Percentiles rank a stretch among this genome's conserved stretches.
Evolutionary conservation across 2,329 filamentous ascomycete genomes (phyloP).

Genomic region (Monosporascus sp.): DNA sequence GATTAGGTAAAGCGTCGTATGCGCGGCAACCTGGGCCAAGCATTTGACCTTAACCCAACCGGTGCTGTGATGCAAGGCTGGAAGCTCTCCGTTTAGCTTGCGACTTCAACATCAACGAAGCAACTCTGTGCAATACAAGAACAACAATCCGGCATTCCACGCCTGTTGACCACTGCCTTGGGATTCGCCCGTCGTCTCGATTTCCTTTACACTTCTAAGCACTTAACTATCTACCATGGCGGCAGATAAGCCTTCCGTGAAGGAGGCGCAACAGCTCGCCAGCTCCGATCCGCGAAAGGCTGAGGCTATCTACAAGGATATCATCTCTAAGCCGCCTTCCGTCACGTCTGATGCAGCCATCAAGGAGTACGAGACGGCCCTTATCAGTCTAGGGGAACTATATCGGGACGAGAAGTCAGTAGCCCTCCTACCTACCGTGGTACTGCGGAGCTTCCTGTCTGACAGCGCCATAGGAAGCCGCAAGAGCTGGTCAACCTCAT

Average conservation of each 20-base stretch:
- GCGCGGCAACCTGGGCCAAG: conserved; percentile 4
- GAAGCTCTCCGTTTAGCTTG: background rate
- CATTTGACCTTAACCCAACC: background rate
- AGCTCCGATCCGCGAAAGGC: conserved; percentile 79
- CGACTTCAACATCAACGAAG: too few species aligned
- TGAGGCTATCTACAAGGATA: conserved; percentile 82
- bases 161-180: too few species aligned
- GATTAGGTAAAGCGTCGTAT: conserved; percentile 6
- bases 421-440: background rate
- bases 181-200: background rate
- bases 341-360: conserved; percentile 78
- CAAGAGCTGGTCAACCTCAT: conserved; percentile 86
- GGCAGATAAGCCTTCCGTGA: conserved; percentile 46
- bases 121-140: too few species aligned
- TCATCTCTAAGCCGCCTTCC: conserved; percentile 79
- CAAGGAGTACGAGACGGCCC: conserved; percentile 83
- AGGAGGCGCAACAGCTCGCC: conserved; percentile 80
- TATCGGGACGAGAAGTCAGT: conserved; percentile 79
- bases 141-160: too few species aligned
- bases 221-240: conserved; percentile 16
- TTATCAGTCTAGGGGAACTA: conserved; percentile 85
- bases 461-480: conserved; percentile 52
- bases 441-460: background rate
- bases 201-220: background rate
- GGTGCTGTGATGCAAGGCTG: background rate